phyloP scores from a whole-genome alignment of 2,329 filamentous ascomycete genomes.

The Alternaria sp. region DNA sequence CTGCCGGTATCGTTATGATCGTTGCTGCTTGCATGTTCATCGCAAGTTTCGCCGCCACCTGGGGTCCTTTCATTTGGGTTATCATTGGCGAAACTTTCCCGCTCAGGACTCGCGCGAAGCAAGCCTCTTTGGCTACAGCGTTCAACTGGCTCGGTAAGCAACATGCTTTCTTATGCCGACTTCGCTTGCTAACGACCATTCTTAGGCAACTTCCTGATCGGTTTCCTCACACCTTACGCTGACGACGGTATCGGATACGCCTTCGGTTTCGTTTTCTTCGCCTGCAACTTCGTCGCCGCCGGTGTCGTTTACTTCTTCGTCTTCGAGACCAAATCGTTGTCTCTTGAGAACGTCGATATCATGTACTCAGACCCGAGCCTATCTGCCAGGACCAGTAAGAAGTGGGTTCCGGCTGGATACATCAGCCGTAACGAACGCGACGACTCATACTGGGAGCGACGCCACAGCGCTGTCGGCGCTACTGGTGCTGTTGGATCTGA shows the following conservation, averaged over 20 bases:
- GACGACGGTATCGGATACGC: constrained; percentile 42
- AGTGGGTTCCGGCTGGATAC: constrained; percentile 44
- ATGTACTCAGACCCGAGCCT: constrained; percentile 42
- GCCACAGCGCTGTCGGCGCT: constrained; percentile 25
- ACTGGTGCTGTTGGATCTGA: constrained; percentile 12
- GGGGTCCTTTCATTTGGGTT: constrained; percentile 63
- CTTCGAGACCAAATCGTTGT: constrained; percentile 42
- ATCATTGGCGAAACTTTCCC: constrained; percentile 49
- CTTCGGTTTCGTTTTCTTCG: constrained; percentile 47
- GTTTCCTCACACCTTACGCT: constrained; percentile 45
- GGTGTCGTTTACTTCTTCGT: constrained; percentile 44
- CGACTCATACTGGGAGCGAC: constrained; percentile 34
- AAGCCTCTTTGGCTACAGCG: constrained; percentile 42
- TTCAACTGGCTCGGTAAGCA: constrained; percentile 41
- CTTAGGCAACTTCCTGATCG: constrained; percentile 48
- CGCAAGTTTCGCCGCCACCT: constrained; percentile 72
- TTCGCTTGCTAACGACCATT: constrained; percentile 23
- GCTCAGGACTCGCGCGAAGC: constrained; percentile 44
- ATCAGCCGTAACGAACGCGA: constrained; percentile 40
- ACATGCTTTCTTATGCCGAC: not conserved
- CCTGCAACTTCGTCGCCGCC: constrained; percentile 41
- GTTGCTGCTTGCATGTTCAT: constrained; percentile 78
- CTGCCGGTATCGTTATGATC: constrained; percentile 71
- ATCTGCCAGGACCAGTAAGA: constrained; percentile 39
- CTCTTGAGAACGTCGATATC: constrained; percentile 45